Evolutionary conservation across 192 early-diverging fungal genomes (phyloP).

Genomic region (Jimgerdemannia lactiflua): DNA sequence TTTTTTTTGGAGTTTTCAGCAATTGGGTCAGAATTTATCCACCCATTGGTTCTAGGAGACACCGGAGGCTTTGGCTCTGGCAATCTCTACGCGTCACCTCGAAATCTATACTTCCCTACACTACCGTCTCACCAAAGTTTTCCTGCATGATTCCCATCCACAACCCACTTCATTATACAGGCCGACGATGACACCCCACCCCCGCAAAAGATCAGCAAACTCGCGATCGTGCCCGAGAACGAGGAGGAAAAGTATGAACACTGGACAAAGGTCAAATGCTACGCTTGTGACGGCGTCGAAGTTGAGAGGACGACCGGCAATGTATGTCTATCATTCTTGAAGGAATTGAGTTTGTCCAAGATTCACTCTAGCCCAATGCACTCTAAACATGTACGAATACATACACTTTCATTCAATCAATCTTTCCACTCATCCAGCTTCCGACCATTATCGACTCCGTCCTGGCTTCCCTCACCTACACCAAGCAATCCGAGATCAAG

Average conservation of each 20-base stretch:
- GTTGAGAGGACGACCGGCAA: slow-evolving; percentile 51
- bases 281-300: slow-evolving; percentile 65
- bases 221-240: slow-evolving; percentile 79
- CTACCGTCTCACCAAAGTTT: background rate
- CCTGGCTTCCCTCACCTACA: slow-evolving; percentile 75
- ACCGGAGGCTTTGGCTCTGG: background rate
- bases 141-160: background rate
- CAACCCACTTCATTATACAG: background rate
- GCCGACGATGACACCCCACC: slow-evolving; percentile 47
- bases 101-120: too few relatives aligned
- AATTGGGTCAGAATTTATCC: background rate
- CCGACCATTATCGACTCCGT: slow-evolving; percentile 62
- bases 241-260: slow-evolving; percentile 76
- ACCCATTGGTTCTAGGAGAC: too few relatives aligned
- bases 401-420: background rate
- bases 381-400: too few relatives aligned
- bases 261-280: slow-evolving; percentile 74
- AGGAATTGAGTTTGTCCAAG: background rate
- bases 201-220: slow-evolving; percentile 92
- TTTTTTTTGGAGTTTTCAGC: background rate
- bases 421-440: slow-evolving; percentile 39
- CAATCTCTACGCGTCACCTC: background rate
- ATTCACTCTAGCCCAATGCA: background rate
- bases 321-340: slow-evolving; percentile 32
- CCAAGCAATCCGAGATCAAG: slow-evolving; percentile 84